Percentiles rank a stretch among this genome's conserved stretches.
Conservation (phyloP, 768 basidiomycete genomes). For the Leccinum disarticulatum region DNA sequence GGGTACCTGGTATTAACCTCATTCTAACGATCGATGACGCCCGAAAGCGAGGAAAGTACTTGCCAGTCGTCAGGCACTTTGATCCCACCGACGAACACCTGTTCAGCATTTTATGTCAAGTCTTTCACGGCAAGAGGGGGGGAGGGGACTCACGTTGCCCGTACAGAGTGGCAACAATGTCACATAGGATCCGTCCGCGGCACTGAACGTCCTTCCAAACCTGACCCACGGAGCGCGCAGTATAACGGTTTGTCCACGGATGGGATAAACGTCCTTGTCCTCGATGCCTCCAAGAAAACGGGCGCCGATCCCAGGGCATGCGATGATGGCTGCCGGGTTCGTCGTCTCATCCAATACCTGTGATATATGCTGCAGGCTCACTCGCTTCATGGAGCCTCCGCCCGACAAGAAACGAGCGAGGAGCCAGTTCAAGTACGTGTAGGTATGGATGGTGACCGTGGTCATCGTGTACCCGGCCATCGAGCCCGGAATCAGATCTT, state of each 20-base stretch:
- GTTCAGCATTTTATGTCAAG: background rate
- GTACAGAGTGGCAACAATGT: slow-evolving; percentile 39
- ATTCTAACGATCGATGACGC: background rate
- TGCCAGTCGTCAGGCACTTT: slow-evolving; percentile 62
- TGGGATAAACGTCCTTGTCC: slow-evolving; percentile 46
- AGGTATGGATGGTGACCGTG: slow-evolving; percentile 67
- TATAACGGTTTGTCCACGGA: slow-evolving; percentile 46
- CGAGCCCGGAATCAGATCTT: slow-evolving; percentile 43
- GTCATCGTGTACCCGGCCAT: slow-evolving; percentile 57
- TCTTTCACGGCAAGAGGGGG: too few species aligned
- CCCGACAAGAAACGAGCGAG: slow-evolving; percentile 51
- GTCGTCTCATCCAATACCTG: slow-evolving; percentile 36
- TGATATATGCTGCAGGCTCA: slow-evolving; percentile 63
- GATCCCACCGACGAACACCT: slow-evolving; percentile 64
- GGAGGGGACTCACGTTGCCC: slow-evolving; percentile 38
- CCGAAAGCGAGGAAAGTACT: background rate
- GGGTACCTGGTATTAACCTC: slow-evolving; percentile 50
- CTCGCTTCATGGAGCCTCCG: slow-evolving; percentile 64
- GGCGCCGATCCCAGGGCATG: slow-evolving; percentile 69
- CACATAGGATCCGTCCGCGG: slow-evolving; percentile 30
- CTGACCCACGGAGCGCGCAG: slow-evolving; percentile 50
- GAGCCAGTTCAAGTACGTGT: slow-evolving; percentile 64
- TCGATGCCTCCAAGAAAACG: slow-evolving; percentile 51
- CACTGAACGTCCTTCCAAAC: slow-evolving; percentile 35
- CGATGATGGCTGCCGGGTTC: slow-evolving; percentile 48